A percentile compares a stretch with the other conserved stretches of the same genome.
Conservation (phyloP, 2,329 filamentous ascomycete species). For the Colletotrichum spaethianum region DNA sequence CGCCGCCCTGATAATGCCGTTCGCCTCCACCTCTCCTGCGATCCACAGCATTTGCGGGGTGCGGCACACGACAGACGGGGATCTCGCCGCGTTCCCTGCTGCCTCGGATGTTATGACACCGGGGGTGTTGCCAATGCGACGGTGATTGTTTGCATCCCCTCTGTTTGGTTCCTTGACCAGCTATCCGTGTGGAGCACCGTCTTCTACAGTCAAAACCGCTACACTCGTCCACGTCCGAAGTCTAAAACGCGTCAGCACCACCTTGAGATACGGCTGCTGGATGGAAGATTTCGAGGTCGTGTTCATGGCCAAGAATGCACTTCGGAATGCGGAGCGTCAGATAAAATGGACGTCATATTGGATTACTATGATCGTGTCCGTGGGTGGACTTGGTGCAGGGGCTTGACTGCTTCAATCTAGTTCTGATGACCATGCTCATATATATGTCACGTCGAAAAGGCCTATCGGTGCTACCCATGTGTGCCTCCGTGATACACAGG, state of each 20-base stretch:
- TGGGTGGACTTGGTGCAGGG: no score
- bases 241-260: conserved; percentile 13
- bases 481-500: neutral
- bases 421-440: neutral
- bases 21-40: conserved; percentile 26
- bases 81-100: conserved; percentile 27
- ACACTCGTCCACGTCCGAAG: conserved; percentile 13
- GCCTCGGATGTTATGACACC: neutral
- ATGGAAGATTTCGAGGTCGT: neutral
- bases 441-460: neutral
- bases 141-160: neutral
- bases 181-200: conserved; percentile 18
- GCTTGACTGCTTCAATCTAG: neutral
- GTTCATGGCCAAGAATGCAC: neutral
- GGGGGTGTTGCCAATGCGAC: conserved; percentile 13
- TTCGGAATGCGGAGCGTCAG: neutral
- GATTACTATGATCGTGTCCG: no score
- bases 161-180: neutral
- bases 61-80: conserved; percentile 16
- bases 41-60: conserved; percentile 28
- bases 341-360: neutral
- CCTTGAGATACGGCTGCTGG: neutral
- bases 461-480: neutral
- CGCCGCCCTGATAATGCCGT: conserved; percentile 10
- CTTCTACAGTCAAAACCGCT: neutral